Evolutionary conservation across 352 stramenopile species (phyloP).

Genomic region (Pythium brassicae): DNA sequence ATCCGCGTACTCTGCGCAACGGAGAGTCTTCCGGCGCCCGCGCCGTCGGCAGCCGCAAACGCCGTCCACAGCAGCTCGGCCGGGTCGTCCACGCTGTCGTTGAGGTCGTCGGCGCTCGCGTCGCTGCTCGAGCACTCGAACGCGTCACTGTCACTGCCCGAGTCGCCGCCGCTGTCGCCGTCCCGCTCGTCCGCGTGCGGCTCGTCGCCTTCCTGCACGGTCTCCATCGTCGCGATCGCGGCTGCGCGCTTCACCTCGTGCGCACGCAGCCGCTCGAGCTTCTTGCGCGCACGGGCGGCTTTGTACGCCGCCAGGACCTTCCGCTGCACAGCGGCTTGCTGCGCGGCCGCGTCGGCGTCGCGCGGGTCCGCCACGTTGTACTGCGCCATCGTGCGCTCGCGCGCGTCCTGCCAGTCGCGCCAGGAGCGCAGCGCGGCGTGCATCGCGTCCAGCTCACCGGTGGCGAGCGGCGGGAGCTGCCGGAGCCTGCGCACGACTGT

Average conservation of each 20-base stretch:
- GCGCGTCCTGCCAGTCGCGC: slow-evolving; percentile 41
- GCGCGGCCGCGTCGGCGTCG: slow-evolving; percentile 37
- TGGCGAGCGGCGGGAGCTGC: slow-evolving; percentile 39
- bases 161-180: slow-evolving; percentile 26
- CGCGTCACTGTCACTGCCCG: slow-evolving; percentile 24
- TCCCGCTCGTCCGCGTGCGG: slow-evolving; percentile 19
- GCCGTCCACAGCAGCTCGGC: slow-evolving; percentile 62
- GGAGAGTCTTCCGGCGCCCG: slow-evolving; percentile 35
- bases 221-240: slow-evolving; percentile 43
- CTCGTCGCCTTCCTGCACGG: slow-evolving; percentile 52
- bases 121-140: slow-evolving; percentile 50
- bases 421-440: slow-evolving; percentile 31
- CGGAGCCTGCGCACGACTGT: slow-evolving; percentile 41
- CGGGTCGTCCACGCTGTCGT: slow-evolving; percentile 50
- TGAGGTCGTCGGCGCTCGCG: slow-evolving; percentile 24
- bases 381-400: slow-evolving; percentile 58
- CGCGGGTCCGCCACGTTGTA: slow-evolving; percentile 65
- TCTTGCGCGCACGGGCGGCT: slow-evolving; percentile 50
- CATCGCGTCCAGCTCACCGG: slow-evolving; percentile 30
- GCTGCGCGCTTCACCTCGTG: slow-evolving; percentile 37
- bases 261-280: slow-evolving; percentile 51
- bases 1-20: slow-evolving; percentile 41
- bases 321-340: slow-evolving; percentile 51
- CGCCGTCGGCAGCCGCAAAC: slow-evolving; percentile 45
- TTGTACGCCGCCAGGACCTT: slow-evolving; percentile 71